Evolutionary conservation across 176 grass and related monocot species (phyloP).

Genomic region (Ensete ventricosum): DNA sequence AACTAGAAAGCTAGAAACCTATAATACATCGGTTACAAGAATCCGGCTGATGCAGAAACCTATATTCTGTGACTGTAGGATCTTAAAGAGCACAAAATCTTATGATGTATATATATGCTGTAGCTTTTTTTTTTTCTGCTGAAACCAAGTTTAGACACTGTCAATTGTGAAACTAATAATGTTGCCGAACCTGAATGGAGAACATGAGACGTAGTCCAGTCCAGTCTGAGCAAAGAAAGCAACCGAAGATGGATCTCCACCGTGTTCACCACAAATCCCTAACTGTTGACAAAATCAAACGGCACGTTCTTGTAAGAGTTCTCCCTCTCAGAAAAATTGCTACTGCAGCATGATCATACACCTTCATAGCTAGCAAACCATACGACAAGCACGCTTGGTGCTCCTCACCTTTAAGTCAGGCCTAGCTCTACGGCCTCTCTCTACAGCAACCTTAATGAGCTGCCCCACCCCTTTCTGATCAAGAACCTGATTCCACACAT

Average conservation of each 20-base stretch:
- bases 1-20: neutral
- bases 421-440: constrained; percentile 73
- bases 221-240: constrained; percentile 88
- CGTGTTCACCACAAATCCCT: constrained; percentile 97
- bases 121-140: neutral
- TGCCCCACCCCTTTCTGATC: constrained; percentile 88
- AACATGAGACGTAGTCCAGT: constrained; percentile 95
- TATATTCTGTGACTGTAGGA: too few relatives aligned
- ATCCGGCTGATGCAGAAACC: too few relatives aligned
- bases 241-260: constrained; percentile 92
- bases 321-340: too few relatives aligned
- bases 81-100: neutral
- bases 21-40: neutral
- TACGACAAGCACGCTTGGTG: neutral
- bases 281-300: constrained; percentile 26
- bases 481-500: constrained; percentile 41
- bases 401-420: constrained; percentile 76
- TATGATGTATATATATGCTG: neutral
- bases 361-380: neutral
- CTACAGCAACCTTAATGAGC: constrained; percentile 63
- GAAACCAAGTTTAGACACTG: neutral
- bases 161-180: neutral
- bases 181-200: constrained; percentile 68
- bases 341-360: too few relatives aligned
- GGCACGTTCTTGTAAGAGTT: neutral